Evolutionary conservation across 208 protist species (phyloP).

Genomic region (Acanthamoeba triangularis): DNA sequence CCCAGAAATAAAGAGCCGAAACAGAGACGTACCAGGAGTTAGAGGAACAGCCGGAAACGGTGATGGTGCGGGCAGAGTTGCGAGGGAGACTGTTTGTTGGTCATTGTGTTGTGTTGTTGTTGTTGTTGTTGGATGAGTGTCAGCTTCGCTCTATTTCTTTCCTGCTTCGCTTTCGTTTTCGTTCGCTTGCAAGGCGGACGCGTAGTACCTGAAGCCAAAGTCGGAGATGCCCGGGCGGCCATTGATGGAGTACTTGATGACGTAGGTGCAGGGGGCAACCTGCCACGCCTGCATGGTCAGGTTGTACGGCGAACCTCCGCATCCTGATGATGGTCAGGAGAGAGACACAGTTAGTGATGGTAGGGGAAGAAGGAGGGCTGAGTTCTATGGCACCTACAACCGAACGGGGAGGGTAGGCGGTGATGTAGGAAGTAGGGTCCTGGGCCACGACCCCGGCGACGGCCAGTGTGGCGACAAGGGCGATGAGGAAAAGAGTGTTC

Average conservation of each 20-base stretch:
- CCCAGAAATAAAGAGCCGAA: too few species aligned
- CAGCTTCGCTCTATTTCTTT: too few species aligned
- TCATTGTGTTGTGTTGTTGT: too few species aligned
- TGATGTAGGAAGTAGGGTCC: background rate
- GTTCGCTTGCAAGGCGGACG: too few species aligned
- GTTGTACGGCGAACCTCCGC: background rate
- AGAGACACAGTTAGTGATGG: too few species aligned
- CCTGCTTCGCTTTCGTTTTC: too few species aligned
- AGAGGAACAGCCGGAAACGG: background rate
- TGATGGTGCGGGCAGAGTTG: background rate
- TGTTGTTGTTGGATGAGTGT: too few species aligned
- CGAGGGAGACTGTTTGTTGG: background rate
- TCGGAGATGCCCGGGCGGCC: background rate
- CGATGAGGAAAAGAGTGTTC: too few species aligned
- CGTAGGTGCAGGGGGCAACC: background rate
- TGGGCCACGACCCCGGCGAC: too few species aligned
- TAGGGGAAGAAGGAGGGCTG: too few species aligned
- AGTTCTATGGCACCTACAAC: too few species aligned
- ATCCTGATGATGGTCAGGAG: too few species aligned
- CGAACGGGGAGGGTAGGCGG: background rate
- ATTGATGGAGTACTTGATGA: conserved; percentile 2
- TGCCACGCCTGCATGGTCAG: conserved; percentile 10
- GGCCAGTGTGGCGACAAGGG: background rate
- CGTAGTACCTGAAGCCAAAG: background rate
- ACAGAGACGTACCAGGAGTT: background rate